Percentiles rank a stretch among this genome's conserved stretches.
phyloP scores from a whole-genome alignment of 2,329 filamentous ascomycete species.

The Epichloe baconii region DNA sequence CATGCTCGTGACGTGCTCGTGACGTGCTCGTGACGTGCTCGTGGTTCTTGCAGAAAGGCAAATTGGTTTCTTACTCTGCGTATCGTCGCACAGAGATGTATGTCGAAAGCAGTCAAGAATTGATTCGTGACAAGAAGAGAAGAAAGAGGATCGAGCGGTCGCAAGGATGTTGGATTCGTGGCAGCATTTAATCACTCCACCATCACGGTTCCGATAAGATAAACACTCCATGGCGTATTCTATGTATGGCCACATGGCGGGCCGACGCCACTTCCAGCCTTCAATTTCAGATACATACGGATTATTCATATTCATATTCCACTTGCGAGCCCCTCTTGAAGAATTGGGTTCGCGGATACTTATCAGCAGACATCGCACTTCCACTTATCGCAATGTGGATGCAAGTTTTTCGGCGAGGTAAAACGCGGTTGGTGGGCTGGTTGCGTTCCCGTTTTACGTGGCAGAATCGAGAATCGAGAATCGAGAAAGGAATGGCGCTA shows the following conservation, averaged over 20 bases:
- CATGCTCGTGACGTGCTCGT: constrained; percentile 12
- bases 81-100: too few relatives aligned
- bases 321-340: background rate
- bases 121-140: background rate
- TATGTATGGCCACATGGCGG: background rate
- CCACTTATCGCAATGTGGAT: background rate
- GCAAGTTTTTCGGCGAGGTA: background rate
- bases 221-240: background rate
- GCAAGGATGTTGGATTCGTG: background rate
- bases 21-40: background rate
- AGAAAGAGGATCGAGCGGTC: background rate
- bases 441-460: constrained; percentile 18
- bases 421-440: too few relatives aligned
- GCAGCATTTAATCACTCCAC: background rate
- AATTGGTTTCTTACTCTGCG: too few relatives aligned
- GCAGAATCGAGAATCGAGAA: constrained; percentile 21
- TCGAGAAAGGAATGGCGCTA: background rate
- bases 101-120: too few relatives aligned
- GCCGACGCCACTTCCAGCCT: background rate
- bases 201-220: background rate
- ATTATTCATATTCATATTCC: too few relatives aligned
- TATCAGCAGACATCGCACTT: background rate
- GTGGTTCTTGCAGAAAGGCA: background rate
- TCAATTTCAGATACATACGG: background rate
- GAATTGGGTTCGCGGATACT: background rate